A percentile compares a stretch with the other conserved stretches of the same genome.
Evolutionary conservation across 2,329 filamentous ascomycete species (phyloP).

Genomic region (Colletotrichum somersetense): DNA sequence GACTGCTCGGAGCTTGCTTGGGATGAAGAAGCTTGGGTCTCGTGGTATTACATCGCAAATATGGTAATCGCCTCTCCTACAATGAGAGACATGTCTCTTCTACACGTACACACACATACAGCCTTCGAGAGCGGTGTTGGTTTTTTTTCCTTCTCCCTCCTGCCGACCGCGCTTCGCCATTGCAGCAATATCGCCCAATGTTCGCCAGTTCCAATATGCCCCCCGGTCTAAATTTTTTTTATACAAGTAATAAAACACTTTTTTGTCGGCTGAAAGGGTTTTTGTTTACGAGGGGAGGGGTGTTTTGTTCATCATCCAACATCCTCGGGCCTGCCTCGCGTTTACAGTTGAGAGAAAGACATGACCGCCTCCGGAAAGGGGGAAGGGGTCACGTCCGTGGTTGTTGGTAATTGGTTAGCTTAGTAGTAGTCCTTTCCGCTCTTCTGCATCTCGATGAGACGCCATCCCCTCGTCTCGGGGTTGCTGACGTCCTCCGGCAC

Average conservation of each 20-base stretch:
- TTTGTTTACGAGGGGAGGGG: constrained; percentile 30
- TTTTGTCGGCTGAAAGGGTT: constrained; percentile 25
- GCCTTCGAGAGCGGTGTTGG: constrained; percentile 41
- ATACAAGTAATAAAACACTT: constrained; percentile 43
- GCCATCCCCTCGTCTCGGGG: constrained; percentile 95
- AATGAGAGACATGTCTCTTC: constrained; percentile 26
- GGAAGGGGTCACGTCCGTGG: neutral
- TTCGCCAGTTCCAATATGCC: constrained; percentile 39
- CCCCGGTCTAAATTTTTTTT: constrained; percentile 36
- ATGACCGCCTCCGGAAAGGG: neutral
- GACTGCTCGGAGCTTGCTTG: neutral
- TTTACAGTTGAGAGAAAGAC: constrained; percentile 13
- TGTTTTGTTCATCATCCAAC: constrained; percentile 17
- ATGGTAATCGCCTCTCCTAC: constrained; percentile 21
- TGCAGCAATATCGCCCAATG: constrained; percentile 24
- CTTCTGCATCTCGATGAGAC: constrained; percentile 98
- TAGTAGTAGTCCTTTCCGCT: constrained; percentile 88
- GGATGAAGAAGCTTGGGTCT: constrained; percentile 27
- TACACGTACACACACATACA: constrained; percentile 37
- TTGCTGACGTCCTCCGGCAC: constrained; percentile 97
- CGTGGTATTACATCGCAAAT: constrained; percentile 40
- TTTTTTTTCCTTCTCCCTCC: constrained; percentile 4
- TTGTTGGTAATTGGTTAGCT: constrained; percentile 36
- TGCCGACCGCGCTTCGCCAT: constrained; percentile 14
- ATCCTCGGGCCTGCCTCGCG: constrained; percentile 29